Conservation (phyloP, 2,329 filamentous ascomycete genomes). For the Cytospora mali region DNA sequence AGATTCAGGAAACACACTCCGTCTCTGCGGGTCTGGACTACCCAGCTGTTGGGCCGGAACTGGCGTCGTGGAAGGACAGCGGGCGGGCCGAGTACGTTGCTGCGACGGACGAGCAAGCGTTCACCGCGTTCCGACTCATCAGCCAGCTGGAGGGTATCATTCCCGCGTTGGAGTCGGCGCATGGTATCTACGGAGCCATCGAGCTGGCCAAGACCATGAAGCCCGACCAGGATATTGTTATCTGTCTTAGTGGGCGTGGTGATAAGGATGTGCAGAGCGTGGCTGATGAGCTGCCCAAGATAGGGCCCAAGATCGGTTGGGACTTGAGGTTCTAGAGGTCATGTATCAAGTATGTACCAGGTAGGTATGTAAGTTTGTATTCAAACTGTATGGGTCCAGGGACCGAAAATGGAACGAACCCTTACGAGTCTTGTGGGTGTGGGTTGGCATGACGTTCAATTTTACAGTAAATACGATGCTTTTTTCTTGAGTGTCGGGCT, state of each 20-base stretch:
- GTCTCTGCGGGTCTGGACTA: constrained; percentile 97
- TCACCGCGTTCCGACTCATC: constrained; percentile 82
- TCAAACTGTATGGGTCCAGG: no score
- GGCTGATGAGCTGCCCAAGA: constrained; percentile 84
- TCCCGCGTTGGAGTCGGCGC: constrained; percentile 88
- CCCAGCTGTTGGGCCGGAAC: constrained; percentile 91
- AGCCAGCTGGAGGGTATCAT: constrained; percentile 94
- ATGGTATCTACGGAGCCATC: constrained; percentile 87
- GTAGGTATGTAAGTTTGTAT: not conserved
- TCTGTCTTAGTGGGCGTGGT: constrained; percentile 89
- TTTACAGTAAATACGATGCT: not conserved
- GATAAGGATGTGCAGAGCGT: constrained; percentile 99
- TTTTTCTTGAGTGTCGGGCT: not conserved
- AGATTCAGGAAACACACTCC: constrained; percentile 94
- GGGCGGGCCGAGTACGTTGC: constrained; percentile 85
- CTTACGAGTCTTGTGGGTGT: not conserved
- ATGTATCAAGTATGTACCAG: not conserved
- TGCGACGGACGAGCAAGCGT: constrained; percentile 88
- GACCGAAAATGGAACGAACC: not conserved
- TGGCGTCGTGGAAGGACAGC: constrained; percentile 90
- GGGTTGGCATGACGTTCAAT: not conserved
- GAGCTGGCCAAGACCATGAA: constrained; percentile 91
- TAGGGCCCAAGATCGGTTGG: constrained; percentile 87
- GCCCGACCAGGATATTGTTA: constrained; percentile 86
- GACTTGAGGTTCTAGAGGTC: constrained; percentile 60